Percentiles rank a stretch among this genome's conserved stretches.
These are phyloP conservation scores for Vachellia pachyceras DNA, from an alignment of 306 rosid genomes.

Conservation along the genomic window DNA sequence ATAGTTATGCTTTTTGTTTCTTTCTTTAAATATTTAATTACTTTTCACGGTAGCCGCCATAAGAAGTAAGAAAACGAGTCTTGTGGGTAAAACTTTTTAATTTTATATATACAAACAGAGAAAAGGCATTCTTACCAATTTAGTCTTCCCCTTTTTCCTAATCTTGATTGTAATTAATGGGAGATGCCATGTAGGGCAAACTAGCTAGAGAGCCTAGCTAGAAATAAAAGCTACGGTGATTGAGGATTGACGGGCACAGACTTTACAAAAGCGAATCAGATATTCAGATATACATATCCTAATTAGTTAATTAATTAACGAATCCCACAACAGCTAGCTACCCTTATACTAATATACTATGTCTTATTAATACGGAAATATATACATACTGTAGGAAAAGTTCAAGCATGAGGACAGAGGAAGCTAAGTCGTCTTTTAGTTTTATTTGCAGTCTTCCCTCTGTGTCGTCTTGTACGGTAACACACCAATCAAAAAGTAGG, in stretches of 20 bases:
- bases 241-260: neutral
- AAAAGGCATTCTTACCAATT: neutral
- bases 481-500: conserved; percentile 35
- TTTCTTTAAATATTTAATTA: neutral
- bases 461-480: conserved; percentile 29
- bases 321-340: neutral
- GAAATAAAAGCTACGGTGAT: neutral
- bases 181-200: neutral
- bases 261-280: neutral
- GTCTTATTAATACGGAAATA: neutral
- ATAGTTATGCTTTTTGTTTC: neutral
- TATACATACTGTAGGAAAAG: conserved; percentile 1
- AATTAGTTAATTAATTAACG: neutral
- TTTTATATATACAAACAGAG: neutral
- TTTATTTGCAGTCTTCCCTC: conserved; percentile 27
- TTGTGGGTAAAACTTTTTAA: neutral
- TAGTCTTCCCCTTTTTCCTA: neutral
- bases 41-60: conserved; percentile 26
- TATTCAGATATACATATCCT: too few relatives aligned
- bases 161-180: conserved; percentile 8
- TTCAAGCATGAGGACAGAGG: neutral
- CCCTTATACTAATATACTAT: neutral
- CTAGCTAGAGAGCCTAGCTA: neutral
- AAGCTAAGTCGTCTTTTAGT: too few relatives aligned
- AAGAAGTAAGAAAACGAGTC: neutral